phyloP scores from a whole-genome alignment of 1,139 yeast species.

The Taiozyma sp. region DNA sequence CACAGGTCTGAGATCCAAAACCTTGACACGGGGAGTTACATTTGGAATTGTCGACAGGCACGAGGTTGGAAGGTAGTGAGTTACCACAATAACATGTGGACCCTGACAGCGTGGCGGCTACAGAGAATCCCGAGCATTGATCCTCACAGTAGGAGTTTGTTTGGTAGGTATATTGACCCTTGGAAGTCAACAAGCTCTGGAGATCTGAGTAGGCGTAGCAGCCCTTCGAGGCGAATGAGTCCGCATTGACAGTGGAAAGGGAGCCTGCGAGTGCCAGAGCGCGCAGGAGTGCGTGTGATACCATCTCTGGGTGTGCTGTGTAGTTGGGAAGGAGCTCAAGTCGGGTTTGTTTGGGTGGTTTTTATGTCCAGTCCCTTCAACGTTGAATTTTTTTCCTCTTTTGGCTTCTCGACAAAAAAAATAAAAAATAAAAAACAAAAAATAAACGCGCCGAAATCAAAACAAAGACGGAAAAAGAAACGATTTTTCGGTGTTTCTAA shows the following conservation, averaged over 20 bases:
- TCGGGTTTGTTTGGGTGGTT: too few relatives aligned
- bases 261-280: neutral
- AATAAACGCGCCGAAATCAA: neutral
- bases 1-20: conserved; percentile 53
- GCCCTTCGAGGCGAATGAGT: conserved; percentile 11
- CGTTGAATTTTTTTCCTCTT: neutral
- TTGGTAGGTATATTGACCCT: conserved; percentile 37
- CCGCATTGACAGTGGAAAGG: neutral
- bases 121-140: conserved; percentile 38
- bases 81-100: conserved; percentile 58
- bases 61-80: conserved; percentile 25
- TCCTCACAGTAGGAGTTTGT: conserved; percentile 46
- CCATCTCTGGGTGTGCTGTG: neutral
- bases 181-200: conserved; percentile 9
- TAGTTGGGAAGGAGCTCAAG: too few relatives aligned
- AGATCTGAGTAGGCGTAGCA: conserved; percentile 18
- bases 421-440: too few relatives aligned
- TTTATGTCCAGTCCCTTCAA: too few relatives aligned
- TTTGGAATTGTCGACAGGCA: conserved; percentile 30
- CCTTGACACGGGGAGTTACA: conserved; percentile 54
- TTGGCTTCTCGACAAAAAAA: neutral
- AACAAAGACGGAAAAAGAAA: neutral
- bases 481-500: neutral
- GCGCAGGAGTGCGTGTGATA: neutral
- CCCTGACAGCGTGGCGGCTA: conserved; percentile 53